A percentile compares a stretch with the other conserved stretches of the same genome.
phyloP scores from a whole-genome alignment of 2,329 filamentous ascomycete species.

The Pseudogymnoascus sp. region DNA sequence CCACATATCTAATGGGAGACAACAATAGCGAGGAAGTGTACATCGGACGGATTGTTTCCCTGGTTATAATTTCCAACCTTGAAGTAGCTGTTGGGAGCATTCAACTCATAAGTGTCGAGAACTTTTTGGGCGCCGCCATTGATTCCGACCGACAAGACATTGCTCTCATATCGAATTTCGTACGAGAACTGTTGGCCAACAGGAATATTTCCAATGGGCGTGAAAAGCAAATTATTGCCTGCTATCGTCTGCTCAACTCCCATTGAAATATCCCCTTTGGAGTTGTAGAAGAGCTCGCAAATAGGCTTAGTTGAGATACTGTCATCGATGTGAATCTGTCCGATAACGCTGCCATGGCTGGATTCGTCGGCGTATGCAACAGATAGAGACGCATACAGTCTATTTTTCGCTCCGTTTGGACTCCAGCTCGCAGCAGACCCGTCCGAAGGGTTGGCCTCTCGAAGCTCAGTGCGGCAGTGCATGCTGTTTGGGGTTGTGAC shows the following conservation, averaged over 20 bases:
- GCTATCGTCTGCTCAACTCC: slow-evolving; percentile 33
- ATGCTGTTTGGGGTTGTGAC: slow-evolving; percentile 34
- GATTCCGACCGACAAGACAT: slow-evolving; percentile 28
- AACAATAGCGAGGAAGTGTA: slow-evolving; percentile 14
- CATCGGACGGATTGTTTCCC: slow-evolving; percentile 22
- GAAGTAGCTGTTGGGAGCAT: slow-evolving; percentile 31
- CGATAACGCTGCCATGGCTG: slow-evolving; percentile 32
- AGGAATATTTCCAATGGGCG: slow-evolving; percentile 27
- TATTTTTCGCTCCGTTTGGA: slow-evolving; percentile 28
- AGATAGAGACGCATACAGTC: slow-evolving; percentile 27
- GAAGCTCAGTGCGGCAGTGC: slow-evolving; percentile 37
- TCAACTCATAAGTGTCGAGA: slow-evolving; percentile 25
- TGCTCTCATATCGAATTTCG: slow-evolving; percentile 31
- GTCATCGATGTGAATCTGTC: slow-evolving; percentile 34
- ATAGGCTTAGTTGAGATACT: slow-evolving; percentile 33
- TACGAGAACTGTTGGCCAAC: slow-evolving; percentile 31
- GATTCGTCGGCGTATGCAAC: slow-evolving; percentile 29
- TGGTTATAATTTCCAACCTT: slow-evolving; percentile 35
- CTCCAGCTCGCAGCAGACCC: slow-evolving; percentile 23
- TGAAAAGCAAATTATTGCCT: slow-evolving; percentile 28
- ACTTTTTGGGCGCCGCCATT: slow-evolving; percentile 24
- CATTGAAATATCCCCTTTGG: slow-evolving; percentile 29
- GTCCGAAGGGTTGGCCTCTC: slow-evolving; percentile 28
- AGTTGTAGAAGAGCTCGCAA: slow-evolving; percentile 33
- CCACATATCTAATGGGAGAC: background rate